Base-by-base conservation (phyloP, 2,329 filamentous ascomycete genomes). In the Rachicladosporium sp. region DNA sequence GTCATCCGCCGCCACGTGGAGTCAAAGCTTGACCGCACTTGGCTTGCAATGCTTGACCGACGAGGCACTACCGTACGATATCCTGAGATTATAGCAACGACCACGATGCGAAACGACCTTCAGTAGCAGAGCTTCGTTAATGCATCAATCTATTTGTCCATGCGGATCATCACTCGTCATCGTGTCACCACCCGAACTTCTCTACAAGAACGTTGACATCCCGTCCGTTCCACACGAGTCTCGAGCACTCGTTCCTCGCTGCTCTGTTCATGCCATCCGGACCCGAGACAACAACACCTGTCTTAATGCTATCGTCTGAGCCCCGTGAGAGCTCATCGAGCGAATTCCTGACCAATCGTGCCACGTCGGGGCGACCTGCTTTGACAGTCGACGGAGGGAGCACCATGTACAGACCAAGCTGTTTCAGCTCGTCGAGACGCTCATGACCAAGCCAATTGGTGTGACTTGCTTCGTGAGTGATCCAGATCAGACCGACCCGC, bases 121-220 rank as follows among this genome's bases (percentile, higher is more conserved):
- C 6, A 4, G 21, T 23, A 23, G 21, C 21, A 23, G 21, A 23
- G n/a, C n/a, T 23, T 23, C 21, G 21, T 23, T 4, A 6, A 23
- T 4, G 6, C 21, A 23, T 23, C 4, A 6, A 23, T 23, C 21
- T 23, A 23, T 23, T 6, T 23, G 21, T 23, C 21, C 6, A 23
- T n/a, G 21, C 21, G 4, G 4, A 23, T 23, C 6, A 4, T 23
- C 21, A 23, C 6, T 23, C 4, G 6, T 23, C 6, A 4, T 23
- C 21, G 21, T 23, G 6, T 27, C 23, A 81, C 77, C 77, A 81
- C 1, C 76, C 76, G 64, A 80, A 80, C 51, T 81, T 81, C 70
- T 81, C 78, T 19, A 80, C 70, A 21, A 66, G 61, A 36, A 80
- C 62, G 39, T 65, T 56, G 3, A 80, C 59, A 50, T 71, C 53